These are phyloP conservation scores for Opeltia flavorubescens DNA, from an alignment of 495 filamentous ascomycete species.

Conservation along the genomic window DNA sequence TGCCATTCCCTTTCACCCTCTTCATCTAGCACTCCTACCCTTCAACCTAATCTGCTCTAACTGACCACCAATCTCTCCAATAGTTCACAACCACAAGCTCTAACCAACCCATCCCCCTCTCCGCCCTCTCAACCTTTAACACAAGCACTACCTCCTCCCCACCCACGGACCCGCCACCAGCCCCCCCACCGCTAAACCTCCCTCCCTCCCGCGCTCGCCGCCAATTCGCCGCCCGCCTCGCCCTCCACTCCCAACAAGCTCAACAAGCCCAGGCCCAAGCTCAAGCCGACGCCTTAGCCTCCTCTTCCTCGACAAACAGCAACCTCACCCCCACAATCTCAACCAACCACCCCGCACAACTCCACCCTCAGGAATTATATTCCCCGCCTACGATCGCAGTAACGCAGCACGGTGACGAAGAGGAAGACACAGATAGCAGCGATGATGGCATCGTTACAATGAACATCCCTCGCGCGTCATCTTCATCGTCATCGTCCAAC, in stretches of 20 bases:
- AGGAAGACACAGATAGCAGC: slow-evolving; percentile 3
- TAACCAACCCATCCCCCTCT: slow-evolving; percentile 11
- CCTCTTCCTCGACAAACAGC: neutral
- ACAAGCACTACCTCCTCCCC: slow-evolving; percentile 10
- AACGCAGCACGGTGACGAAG: slow-evolving; percentile 5
- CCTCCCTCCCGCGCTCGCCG: slow-evolving; percentile 76
- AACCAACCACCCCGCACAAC: neutral
- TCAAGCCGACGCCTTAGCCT: slow-evolving; percentile 6
- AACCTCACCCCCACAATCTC: neutral
- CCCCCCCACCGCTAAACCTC: slow-evolving; percentile 58
- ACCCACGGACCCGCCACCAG: slow-evolving; percentile 37
- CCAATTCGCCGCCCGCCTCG: slow-evolving; percentile 71
- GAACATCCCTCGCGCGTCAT: no score
- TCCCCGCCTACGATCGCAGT: neutral
- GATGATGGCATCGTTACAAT: neutral
- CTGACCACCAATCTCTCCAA: neutral
- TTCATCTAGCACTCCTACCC: neutral
- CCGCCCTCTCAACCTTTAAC: slow-evolving; percentile 18
- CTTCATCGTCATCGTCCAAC: no score
- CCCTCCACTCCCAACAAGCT: slow-evolving; percentile 57
- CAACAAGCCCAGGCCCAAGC: slow-evolving; percentile 16
- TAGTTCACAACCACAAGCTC: slow-evolving; percentile 6
- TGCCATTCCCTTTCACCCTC: neutral
- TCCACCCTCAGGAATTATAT: neutral
- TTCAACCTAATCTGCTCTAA: neutral